A percentile compares a stretch with the other conserved stretches of the same genome.
Evolutionary conservation across 768 basidiomycete genomes (phyloP).

Genomic region (Russula dissimulans): DNA sequence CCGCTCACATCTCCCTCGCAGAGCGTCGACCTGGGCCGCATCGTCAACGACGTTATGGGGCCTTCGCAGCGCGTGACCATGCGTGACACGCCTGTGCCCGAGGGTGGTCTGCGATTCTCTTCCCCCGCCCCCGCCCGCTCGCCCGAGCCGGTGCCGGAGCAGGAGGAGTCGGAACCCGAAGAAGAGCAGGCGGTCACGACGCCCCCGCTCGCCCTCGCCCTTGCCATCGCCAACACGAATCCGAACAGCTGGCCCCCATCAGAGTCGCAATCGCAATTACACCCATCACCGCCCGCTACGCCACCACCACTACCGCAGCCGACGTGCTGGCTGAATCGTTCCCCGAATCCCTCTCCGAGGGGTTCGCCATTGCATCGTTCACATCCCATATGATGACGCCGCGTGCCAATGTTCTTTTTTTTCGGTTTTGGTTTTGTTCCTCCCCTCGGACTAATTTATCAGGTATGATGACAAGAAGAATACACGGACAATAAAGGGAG

Average conservation of each 20-base stretch:
- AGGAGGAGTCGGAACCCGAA: not conserved
- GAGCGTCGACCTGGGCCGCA: slow-evolving; percentile 4
- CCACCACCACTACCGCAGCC: not conserved
- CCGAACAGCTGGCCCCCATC: not conserved
- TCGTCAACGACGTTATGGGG: slow-evolving; percentile 18
- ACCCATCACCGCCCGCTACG: not conserved
- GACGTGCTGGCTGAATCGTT: slow-evolving; percentile 1
- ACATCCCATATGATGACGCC: not conserved
- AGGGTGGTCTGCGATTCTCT: not conserved
- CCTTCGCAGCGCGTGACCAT: not conserved
- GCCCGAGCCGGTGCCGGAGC: not conserved
- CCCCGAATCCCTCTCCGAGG: slow-evolving; percentile 4
- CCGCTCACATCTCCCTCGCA: slow-evolving; percentile 7
- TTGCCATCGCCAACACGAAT: not conserved
- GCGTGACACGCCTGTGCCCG: not conserved
- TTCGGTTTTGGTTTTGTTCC: too few species aligned
- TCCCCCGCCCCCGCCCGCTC: not conserved
- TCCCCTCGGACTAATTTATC: too few species aligned
- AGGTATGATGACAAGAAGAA: too few species aligned
- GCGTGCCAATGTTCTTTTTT: not conserved
- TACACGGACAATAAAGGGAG: too few species aligned
- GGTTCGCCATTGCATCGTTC: not conserved
- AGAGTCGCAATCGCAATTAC: not conserved
- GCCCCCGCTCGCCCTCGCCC: not conserved
- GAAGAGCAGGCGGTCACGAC: not conserved